These are phyloP conservation scores for Diaporthe destruens DNA, from an alignment of 2,329 filamentous ascomycete genomes.

Conservation along the genomic window DNA sequence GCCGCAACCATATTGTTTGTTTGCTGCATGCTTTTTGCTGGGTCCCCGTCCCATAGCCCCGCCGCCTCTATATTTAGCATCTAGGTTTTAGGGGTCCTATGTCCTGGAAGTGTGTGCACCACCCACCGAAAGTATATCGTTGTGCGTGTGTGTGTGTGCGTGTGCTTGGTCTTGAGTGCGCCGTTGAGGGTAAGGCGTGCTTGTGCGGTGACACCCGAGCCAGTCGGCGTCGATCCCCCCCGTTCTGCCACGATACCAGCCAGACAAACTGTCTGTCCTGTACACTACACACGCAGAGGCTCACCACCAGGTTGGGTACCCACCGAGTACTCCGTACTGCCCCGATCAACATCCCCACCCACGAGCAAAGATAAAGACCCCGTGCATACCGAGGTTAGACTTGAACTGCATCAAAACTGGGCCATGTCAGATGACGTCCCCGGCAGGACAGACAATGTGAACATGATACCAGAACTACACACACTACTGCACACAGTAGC, in stretches of 20 bases:
- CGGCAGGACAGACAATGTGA: neutral
- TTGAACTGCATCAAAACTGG: neutral
- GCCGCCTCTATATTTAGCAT: conserved; percentile 35
- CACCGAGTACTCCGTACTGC: neutral
- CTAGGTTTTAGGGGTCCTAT: neutral
- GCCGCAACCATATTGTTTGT: neutral
- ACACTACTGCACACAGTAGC: neutral
- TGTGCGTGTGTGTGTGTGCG: no score
- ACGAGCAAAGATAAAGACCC: neutral
- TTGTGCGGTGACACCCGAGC: conserved; percentile 8
- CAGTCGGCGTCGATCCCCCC: conserved; percentile 24
- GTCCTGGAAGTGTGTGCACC: conserved; percentile 3
- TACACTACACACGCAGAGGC: neutral
- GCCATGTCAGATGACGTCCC: conserved; percentile 8
- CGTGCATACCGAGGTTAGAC: neutral
- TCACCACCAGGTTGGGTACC: neutral
- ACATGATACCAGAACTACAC: no score
- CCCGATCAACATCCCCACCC: neutral
- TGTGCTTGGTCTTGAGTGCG: no score
- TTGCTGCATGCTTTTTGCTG: no score
- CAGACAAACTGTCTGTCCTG: no score
- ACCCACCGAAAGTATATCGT: neutral
- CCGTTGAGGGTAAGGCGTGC: neutral
- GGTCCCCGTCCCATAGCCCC: conserved; percentile 15
- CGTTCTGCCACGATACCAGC: neutral